Conservation (phyloP, 1,284 basidiomycete genomes). For the Pseudozyma hubeiensis region DNA sequence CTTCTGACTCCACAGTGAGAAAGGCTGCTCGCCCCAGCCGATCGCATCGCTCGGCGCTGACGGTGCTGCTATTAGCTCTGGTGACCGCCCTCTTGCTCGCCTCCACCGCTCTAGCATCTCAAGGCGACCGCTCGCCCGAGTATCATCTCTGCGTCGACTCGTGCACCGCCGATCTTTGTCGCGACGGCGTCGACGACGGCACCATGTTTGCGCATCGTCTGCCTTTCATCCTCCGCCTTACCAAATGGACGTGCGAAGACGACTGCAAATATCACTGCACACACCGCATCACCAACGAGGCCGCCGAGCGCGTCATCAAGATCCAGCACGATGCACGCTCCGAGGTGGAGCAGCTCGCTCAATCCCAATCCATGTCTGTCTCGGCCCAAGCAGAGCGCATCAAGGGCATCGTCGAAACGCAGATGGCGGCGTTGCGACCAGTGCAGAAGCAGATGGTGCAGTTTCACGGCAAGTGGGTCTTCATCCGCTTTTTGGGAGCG, state of each 20-base stretch:
- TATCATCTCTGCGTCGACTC: slow-evolving; percentile 60
- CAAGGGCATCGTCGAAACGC: slow-evolving; percentile 23
- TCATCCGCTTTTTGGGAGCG: slow-evolving; percentile 74
- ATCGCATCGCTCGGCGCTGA: slow-evolving; percentile 9
- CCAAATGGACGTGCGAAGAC: slow-evolving; percentile 80
- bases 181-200: slow-evolving; percentile 61
- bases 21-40: neutral
- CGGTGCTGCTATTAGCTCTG: slow-evolving; percentile 13
- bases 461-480: slow-evolving; percentile 83
- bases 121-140: slow-evolving; percentile 64
- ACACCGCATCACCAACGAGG: slow-evolving; percentile 80
- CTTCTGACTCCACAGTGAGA: neutral
- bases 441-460: slow-evolving; percentile 68
- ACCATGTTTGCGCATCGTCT: slow-evolving; percentile 65
- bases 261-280: slow-evolving; percentile 91
- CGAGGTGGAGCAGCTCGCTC: slow-evolving; percentile 25
- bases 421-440: slow-evolving; percentile 46
- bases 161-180: slow-evolving; percentile 58
- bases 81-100: slow-evolving; percentile 14
- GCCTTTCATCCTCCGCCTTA: slow-evolving; percentile 72
- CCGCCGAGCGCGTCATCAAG: slow-evolving; percentile 68
- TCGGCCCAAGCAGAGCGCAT: slow-evolving; percentile 10
- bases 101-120: slow-evolving; percentile 45
- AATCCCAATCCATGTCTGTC: slow-evolving; percentile 12
- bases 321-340: slow-evolving; percentile 65